phyloP scores from a whole-genome alignment of 148 eudicot species.

The Camellia japonica region DNA sequence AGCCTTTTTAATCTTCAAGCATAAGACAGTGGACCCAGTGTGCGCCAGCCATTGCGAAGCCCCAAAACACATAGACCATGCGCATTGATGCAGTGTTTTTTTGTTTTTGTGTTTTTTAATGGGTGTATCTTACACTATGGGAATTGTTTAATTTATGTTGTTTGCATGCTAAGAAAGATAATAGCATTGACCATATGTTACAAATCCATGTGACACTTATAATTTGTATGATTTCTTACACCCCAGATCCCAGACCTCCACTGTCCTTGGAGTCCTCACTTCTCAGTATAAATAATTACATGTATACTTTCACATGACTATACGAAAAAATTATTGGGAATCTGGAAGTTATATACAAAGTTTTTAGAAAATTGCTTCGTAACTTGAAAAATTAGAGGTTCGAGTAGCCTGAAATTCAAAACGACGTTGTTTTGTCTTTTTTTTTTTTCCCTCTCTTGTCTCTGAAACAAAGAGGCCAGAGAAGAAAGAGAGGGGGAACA shows the following conservation, averaged over 20 bases:
- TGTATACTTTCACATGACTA: no score
- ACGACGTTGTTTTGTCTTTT: no score
- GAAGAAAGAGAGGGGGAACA: no score
- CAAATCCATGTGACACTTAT: slow-evolving; percentile 19
- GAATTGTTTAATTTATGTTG: neutral
- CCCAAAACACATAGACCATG: slow-evolving; percentile 13
- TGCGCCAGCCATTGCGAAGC: neutral
- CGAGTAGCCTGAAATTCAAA: no score
- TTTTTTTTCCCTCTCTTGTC: no score
- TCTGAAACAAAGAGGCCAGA: no score
- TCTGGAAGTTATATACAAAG: no score
- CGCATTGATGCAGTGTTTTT: slow-evolving; percentile 6
- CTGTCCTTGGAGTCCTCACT: neutral
- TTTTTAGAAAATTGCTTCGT: no score
- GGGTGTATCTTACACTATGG: neutral
- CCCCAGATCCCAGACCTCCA: slow-evolving; percentile 15
- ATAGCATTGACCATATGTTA: slow-evolving; percentile 10
- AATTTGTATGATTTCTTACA: slow-evolving; percentile 13
- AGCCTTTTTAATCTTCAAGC: neutral
- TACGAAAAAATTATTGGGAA: no score
- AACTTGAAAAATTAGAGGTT: no score
- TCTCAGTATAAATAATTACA: neutral
- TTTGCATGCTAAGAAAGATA: slow-evolving; percentile 22
- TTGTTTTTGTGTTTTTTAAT: neutral
- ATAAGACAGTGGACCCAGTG: neutral